phyloP scores from a whole-genome alignment of 371 early-diverging fungal species.

The Nematocida parisii region DNA sequence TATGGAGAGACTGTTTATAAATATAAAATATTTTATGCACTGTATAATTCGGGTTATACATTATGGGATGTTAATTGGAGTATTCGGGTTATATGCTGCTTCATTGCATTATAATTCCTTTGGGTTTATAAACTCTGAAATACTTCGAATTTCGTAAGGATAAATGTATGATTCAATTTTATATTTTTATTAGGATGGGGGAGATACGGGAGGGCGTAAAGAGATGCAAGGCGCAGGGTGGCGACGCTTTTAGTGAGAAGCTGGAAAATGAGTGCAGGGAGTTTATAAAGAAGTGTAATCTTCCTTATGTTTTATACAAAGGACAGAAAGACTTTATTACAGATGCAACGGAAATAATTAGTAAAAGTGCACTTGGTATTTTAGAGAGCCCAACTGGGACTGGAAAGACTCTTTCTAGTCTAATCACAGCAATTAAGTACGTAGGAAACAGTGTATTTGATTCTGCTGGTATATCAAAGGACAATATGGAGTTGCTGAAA shows the following conservation, averaged over 20 bases:
- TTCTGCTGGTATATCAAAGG: conserved; percentile 37
- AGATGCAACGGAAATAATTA: conserved; percentile 59
- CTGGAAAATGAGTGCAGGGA: background rate
- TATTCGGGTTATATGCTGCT: no score
- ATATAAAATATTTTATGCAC: no score
- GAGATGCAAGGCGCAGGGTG: background rate
- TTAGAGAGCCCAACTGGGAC: conserved; percentile 70
- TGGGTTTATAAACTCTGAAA: no score
- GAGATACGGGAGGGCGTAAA: background rate
- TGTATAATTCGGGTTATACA: no score
- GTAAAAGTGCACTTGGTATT: conserved; percentile 59
- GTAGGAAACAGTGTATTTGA: conserved; percentile 20
- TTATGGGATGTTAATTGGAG: no score
- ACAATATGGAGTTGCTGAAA: conserved; percentile 43
- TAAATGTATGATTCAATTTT: background rate
- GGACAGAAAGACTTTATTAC: conserved; percentile 65
- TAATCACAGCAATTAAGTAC: conserved; percentile 59
- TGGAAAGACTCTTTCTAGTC: conserved; percentile 69
- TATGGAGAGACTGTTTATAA: no score
- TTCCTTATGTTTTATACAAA: conserved; percentile 56
- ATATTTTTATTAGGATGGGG: background rate
- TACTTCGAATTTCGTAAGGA: no score
- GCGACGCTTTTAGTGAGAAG: background rate
- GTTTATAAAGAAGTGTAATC: background rate
- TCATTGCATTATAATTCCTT: no score